Conservation (phyloP, 2,329 filamentous ascomycete species). For the Calycina herbarum region DNA sequence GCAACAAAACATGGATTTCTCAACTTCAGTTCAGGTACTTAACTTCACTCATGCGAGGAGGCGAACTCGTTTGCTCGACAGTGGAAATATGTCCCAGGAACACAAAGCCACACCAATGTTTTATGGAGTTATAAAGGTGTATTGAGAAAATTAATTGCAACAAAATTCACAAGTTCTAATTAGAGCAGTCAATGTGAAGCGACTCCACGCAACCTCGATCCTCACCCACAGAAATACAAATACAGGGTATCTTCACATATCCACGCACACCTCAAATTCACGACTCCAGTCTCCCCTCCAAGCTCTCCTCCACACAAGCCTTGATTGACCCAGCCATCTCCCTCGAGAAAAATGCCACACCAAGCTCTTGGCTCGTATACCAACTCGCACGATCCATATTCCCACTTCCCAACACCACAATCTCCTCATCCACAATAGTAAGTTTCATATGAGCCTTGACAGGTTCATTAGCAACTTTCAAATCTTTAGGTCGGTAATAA, state of each 20-base stretch:
- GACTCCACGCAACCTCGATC: no score
- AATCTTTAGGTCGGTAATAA: constrained; percentile 14
- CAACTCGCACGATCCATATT: constrained; percentile 85
- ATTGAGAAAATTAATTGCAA: no score
- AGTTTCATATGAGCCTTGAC: constrained; percentile 78
- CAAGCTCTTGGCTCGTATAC: constrained; percentile 84
- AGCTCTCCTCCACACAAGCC: constrained; percentile 17
- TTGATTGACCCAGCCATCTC: constrained; percentile 38
- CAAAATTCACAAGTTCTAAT: no score
- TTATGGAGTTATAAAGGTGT: no score
- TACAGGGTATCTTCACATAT: not conserved
- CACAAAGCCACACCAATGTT: no score
- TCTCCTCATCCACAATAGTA: constrained; percentile 68
- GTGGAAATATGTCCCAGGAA: no score
- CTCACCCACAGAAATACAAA: not conserved
- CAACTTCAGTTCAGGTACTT: no score
- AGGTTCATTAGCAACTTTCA: constrained; percentile 50
- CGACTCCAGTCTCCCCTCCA: constrained; percentile 19
- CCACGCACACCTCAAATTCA: not conserved
- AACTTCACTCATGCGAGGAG: no score
- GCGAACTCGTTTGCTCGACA: no score
- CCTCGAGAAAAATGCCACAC: constrained; percentile 55
- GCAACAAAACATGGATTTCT: no score
- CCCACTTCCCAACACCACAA: constrained; percentile 72
- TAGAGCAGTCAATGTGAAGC: no score